Evolutionary conservation across 352 stramenopile genomes (phyloP), one percentile per base, ranked within the genome.

Genomic region (Phytophthora cajani): DNA sequence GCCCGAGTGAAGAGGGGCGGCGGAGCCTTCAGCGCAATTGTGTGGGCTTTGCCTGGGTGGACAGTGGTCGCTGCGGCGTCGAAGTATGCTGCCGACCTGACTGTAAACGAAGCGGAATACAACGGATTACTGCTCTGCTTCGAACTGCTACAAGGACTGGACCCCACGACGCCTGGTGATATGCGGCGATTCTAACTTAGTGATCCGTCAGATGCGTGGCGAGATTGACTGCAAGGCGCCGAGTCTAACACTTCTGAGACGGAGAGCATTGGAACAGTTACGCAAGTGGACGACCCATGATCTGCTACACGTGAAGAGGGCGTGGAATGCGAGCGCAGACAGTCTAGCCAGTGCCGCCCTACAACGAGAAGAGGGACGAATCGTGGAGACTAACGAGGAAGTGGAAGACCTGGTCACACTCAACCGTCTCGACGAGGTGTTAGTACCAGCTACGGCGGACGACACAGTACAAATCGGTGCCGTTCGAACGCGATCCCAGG

Each of bases 21-120:
- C 40, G 59, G 71, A 0, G 44, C 57, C 0, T 75, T 32, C 38
- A 65, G 40, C 2, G 62, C 62, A 4, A 58, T 78, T 23, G 1
- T 72, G 0, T 75, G 67, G 67, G 52, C 64, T 14, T 8, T 69
- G 0, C 72, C 72, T 0, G 58, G 14, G 5, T 75, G 63, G 67
- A 44, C 16, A 1, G 46, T 72, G 0, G 5, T 62, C 1, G 33
- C 46, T 0, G 53, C 63, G 0, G 21, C 27, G 3, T 69, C 62
- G 0, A 38, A 19, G 0, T 72, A 59, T 25, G n/a, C 4, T 0
- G 10, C 42, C 1, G 60, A 58, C 10, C 4, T 62, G 11, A 69
- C 71, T 0, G 66, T 78, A 0, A 79, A 79, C 14, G 72, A 79
- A 16, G 55, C 40, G 0, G 63, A 75, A 21, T 75, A 79, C n/a